Evolutionary conservation across 1,284 basidiomycete genomes (phyloP).

Genomic region (Tremellales sp.): DNA sequence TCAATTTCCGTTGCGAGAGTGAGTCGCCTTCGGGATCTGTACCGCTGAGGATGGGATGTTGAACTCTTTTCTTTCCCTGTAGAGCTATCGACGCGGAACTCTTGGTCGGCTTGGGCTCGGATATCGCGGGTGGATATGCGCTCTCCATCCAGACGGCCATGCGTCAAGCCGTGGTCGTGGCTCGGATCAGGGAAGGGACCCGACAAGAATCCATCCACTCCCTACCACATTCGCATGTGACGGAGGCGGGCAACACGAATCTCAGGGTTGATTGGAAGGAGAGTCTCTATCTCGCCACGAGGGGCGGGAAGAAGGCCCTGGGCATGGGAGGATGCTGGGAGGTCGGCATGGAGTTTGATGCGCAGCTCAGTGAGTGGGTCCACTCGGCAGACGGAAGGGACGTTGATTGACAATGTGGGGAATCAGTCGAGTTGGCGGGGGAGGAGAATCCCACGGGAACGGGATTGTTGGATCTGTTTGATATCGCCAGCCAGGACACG

Average conservation of each 20-base stretch:
- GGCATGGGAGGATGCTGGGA: slow-evolving; percentile 59
- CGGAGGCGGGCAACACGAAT: slow-evolving; percentile 5
- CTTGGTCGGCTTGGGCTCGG: slow-evolving; percentile 73
- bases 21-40: slow-evolving; percentile 5
- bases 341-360: slow-evolving; percentile 72
- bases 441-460: slow-evolving; percentile 48
- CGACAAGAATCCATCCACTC: slow-evolving; percentile 41
- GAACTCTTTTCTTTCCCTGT: background rate
- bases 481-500: slow-evolving; percentile 23
- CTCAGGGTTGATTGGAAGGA: slow-evolving; percentile 72
- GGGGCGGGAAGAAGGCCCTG: slow-evolving; percentile 67
- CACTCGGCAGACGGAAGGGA: background rate
- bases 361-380: slow-evolving; percentile 64
- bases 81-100: slow-evolving; percentile 60
- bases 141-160: slow-evolving; percentile 70
- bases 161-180: slow-evolving; percentile 68
- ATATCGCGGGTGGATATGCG: slow-evolving; percentile 77
- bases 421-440: slow-evolving; percentile 17
- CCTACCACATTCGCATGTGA: slow-evolving; percentile 8
- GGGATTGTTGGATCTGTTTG: slow-evolving; percentile 67
- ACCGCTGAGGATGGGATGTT: background rate
- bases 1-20: slow-evolving; percentile 67
- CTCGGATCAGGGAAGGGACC: slow-evolving; percentile 65
- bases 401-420: slow-evolving; percentile 39
- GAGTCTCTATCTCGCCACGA: slow-evolving; percentile 69